phyloP scores from a whole-genome alignment of 2,329 filamentous ascomycete genomes.

The Penicillium crustosum region DNA sequence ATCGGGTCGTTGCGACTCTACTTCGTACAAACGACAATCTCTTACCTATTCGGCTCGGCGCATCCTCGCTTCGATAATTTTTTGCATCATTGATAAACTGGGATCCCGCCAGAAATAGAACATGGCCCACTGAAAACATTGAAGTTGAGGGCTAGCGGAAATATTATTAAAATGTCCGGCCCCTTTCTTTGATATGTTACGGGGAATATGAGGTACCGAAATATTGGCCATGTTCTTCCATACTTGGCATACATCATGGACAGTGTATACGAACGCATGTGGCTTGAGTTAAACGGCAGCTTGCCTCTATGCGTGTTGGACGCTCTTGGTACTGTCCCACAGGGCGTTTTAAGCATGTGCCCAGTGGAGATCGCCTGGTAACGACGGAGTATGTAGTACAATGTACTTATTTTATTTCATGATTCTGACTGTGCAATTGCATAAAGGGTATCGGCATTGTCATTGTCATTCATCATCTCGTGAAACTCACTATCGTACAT shows the following conservation, averaged over 20 bases:
- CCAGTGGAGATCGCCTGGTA: not conserved
- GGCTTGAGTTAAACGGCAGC: not conserved
- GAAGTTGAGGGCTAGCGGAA: not conserved
- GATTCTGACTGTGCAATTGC: not conserved
- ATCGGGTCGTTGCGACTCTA: not conserved
- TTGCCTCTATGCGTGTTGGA: not conserved
- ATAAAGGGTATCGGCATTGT: not conserved
- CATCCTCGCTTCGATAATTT: not conserved
- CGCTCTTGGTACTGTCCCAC: not conserved
- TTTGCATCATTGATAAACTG: not conserved
- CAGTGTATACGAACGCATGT: not conserved
- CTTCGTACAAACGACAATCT: not conserved
- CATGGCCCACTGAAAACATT: not conserved
- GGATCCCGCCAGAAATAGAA: slow-evolving; percentile 1
- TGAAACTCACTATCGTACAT: slow-evolving; percentile 7
- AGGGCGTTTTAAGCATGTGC: slow-evolving; percentile 7
- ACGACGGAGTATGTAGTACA: not conserved
- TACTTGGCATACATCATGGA: slow-evolving; percentile 1
- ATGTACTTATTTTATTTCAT: not conserved
- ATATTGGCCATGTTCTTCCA: not conserved
- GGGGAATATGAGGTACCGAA: not conserved
- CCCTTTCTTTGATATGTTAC: not conserved
- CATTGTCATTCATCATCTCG: slow-evolving; percentile 2
- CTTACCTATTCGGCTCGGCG: slow-evolving; percentile 1
- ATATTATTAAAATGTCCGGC: not conserved